Conservation (phyloP, 371 early-diverging fungal genomes). For the Zychaea mexicana region DNA sequence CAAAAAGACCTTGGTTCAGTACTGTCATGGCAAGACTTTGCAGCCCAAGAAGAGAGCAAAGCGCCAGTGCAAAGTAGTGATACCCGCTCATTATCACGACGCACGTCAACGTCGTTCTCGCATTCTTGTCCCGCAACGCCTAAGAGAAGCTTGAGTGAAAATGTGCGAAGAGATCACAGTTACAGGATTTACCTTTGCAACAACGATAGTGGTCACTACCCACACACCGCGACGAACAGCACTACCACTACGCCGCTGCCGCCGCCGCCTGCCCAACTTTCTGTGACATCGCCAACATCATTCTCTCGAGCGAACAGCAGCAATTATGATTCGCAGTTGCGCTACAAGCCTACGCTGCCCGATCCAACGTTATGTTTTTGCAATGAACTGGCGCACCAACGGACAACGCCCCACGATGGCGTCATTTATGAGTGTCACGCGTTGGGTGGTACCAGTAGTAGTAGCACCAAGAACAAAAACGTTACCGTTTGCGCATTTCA, state of each 20-base stretch:
- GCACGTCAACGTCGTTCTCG: not conserved
- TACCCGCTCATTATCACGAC: too few species aligned
- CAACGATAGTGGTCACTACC: not conserved
- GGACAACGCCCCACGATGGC: slow-evolving; percentile 23
- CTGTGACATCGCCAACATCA: not conserved
- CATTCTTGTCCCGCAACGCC: not conserved
- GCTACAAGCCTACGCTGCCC: not conserved
- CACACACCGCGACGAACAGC: not conserved
- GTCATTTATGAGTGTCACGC: slow-evolving; percentile 31
- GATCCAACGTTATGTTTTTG: slow-evolving; percentile 37
- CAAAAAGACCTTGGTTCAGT: not conserved
- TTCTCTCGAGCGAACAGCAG: not conserved
- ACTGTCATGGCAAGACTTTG: slow-evolving; percentile 1
- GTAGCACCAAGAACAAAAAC: not conserved
- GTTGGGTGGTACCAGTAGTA: not conserved
- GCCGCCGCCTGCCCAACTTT: too few species aligned
- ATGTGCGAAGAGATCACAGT: not conserved
- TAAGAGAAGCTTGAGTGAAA: not conserved
- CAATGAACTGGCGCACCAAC: slow-evolving; percentile 20
- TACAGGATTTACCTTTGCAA: not conserved
- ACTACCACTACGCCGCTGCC: not conserved
- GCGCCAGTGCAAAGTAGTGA: not conserved
- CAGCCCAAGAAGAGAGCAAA: not conserved
- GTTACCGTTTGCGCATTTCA: slow-evolving; percentile 43
- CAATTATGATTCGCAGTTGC: too few species aligned